phyloP scores from a whole-genome alignment of 1,139 yeast genomes.

The Williopsis jadinii region DNA sequence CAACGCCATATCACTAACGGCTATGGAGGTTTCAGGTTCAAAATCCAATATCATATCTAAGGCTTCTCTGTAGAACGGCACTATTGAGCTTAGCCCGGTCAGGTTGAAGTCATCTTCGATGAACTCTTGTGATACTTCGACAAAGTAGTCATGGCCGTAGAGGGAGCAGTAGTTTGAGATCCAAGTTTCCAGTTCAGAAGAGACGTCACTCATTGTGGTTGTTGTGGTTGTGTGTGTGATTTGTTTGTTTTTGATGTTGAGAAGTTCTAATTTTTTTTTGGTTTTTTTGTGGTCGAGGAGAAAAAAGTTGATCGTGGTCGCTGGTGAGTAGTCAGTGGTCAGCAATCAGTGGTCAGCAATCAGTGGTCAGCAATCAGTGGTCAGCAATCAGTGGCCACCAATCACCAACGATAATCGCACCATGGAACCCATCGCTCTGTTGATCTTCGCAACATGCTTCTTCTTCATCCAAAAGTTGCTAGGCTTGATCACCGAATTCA shows the following conservation, averaged over 20 bases:
- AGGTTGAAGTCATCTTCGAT: conserved; percentile 95
- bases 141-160: conserved; percentile 90
- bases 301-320: too few relatives aligned
- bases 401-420: too few relatives aligned
- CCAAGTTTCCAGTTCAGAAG: conserved; percentile 71
- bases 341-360: too few relatives aligned
- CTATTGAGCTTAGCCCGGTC: conserved; percentile 80
- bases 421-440: too few relatives aligned
- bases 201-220: conserved; percentile 14
- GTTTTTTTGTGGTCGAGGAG: too few relatives aligned
- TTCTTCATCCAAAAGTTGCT: neutral
- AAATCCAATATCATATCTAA: conserved; percentile 84
- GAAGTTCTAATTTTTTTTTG: too few relatives aligned
- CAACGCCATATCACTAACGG: conserved; percentile 63
- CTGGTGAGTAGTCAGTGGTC: too few relatives aligned
- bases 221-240: neutral
- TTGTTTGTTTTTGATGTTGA: too few relatives aligned
- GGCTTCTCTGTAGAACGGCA: conserved; percentile 90
- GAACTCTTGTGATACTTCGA: conserved; percentile 86
- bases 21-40: conserved; percentile 42
- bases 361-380: too few relatives aligned
- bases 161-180: conserved; percentile 80
- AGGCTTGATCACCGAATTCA: neutral
- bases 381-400: too few relatives aligned
- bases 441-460: too few relatives aligned